Evolutionary conservation across 139 green algal species (phyloP).

Genomic region (Mychonastes homosphaera): DNA sequence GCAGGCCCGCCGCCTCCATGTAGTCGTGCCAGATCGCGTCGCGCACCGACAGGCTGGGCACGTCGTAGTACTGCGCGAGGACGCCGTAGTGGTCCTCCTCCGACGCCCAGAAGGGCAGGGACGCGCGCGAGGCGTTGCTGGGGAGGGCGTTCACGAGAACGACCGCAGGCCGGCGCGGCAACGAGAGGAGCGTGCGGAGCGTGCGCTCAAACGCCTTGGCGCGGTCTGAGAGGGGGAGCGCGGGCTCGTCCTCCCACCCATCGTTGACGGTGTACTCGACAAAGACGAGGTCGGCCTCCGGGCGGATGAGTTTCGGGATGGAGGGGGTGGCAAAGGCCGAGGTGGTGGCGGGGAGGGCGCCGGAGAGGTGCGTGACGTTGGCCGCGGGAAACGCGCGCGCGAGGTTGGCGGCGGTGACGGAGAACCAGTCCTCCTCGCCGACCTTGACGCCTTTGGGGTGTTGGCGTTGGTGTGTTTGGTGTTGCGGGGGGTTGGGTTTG

Average conservation of each 20-base stretch:
- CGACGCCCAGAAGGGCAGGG: too few relatives aligned
- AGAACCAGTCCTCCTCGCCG: conserved; percentile 12
- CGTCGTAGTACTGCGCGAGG: conserved; percentile 25
- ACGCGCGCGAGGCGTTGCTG: too few relatives aligned
- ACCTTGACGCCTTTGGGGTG: too few relatives aligned
- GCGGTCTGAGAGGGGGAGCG: too few relatives aligned
- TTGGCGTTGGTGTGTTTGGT: too few relatives aligned
- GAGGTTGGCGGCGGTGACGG: background rate
- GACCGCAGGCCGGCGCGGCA: conserved; percentile 13
- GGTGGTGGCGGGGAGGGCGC: conserved; percentile 8
- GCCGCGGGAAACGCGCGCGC: background rate
- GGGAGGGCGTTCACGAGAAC: conserved; percentile 14
- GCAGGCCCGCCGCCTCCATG: too few relatives aligned
- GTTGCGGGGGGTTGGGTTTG: too few relatives aligned
- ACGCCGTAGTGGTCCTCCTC: conserved; percentile 23
- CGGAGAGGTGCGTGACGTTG: background rate
- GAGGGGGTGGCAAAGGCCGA: conserved; percentile 2
- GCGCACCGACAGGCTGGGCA: conserved; percentile 12
- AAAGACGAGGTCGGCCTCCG: conserved; percentile 20
- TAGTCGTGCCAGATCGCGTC: conserved; percentile 9
- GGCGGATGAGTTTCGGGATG: background rate
- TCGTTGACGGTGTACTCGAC: conserved; percentile 23
- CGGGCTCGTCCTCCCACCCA: too few relatives aligned
- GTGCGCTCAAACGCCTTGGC: conserved; percentile 21
- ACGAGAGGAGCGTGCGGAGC: conserved; percentile 23